These are phyloP conservation scores for Pythium grandisporangium DNA, from an alignment of 352 stramenopile species.

Conservation along the genomic window DNA sequence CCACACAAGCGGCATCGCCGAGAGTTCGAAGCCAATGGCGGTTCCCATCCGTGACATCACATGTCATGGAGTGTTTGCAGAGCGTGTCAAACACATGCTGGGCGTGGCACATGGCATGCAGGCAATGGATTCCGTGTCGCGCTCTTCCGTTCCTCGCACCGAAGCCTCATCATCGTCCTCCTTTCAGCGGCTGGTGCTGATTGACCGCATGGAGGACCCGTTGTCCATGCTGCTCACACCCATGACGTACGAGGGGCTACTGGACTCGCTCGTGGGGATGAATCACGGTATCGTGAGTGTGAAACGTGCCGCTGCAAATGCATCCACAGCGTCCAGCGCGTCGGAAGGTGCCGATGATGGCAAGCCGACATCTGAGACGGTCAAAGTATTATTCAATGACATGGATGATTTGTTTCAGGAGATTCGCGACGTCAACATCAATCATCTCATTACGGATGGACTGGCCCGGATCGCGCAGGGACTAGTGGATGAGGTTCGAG, in stretches of 20 bases:
- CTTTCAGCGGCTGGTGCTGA: slow-evolving; percentile 53
- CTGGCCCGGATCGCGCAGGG: slow-evolving; percentile 42
- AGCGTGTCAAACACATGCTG: slow-evolving; percentile 52
- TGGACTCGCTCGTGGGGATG: slow-evolving; percentile 62
- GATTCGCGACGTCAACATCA: slow-evolving; percentile 78
- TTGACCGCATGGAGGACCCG: slow-evolving; percentile 74
- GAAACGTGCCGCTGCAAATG: slow-evolving; percentile 18
- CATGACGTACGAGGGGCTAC: slow-evolving; percentile 77
- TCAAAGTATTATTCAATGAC: slow-evolving; percentile 58
- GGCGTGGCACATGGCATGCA: slow-evolving; percentile 36
- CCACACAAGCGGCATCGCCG: slow-evolving; percentile 12
- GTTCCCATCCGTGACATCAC: slow-evolving; percentile 34
- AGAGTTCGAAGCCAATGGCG: too few species aligned
- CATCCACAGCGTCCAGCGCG: slow-evolving; percentile 6
- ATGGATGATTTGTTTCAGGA: slow-evolving; percentile 58
- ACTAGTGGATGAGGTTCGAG: slow-evolving; percentile 16
- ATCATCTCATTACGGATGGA: slow-evolving; percentile 41
- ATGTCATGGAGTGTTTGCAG: slow-evolving; percentile 42
- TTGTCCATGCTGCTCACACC: slow-evolving; percentile 75
- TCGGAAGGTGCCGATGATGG: background rate
- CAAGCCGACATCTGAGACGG: slow-evolving; percentile 7
- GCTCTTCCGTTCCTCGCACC: too few species aligned
- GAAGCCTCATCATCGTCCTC: background rate
- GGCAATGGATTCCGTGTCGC: too few species aligned
- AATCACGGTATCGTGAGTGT: slow-evolving; percentile 68